Evolutionary conservation across 306 rosid genomes (phyloP).

Genomic region (Dryas alaskensis): DNA sequence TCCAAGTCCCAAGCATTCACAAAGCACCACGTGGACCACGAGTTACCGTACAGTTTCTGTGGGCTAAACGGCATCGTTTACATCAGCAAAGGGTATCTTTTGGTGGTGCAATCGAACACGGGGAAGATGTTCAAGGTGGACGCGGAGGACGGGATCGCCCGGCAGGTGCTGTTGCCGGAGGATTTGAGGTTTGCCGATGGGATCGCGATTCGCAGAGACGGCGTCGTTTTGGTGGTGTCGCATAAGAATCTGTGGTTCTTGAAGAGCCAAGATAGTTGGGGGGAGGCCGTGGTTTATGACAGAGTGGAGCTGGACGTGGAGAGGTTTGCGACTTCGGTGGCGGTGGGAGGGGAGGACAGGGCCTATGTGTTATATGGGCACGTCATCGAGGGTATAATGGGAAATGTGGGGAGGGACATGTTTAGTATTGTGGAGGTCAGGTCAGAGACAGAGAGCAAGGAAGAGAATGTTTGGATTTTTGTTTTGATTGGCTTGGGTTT

Average conservation of each 20-base stretch:
- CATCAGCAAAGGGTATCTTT: constrained; percentile 62
- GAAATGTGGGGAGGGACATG: constrained; percentile 41
- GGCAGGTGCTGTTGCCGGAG: constrained; percentile 42
- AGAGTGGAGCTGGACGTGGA: constrained; percentile 53
- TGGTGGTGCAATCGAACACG: constrained; percentile 78
- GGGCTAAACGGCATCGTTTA: constrained; percentile 77
- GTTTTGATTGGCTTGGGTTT: constrained; percentile 65
- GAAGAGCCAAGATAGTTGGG: constrained; percentile 69
- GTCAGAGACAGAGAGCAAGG: constrained; percentile 46
- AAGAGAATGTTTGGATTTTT: constrained; percentile 56
- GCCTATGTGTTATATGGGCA: constrained; percentile 63
- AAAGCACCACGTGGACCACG: constrained; percentile 35
- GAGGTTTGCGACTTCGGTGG: constrained; percentile 58
- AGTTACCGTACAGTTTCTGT: constrained; percentile 29
- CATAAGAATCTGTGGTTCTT: constrained; percentile 49
- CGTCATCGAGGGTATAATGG: constrained; percentile 45
- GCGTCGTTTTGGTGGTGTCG: constrained; percentile 74
- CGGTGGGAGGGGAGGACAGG: constrained; percentile 43
- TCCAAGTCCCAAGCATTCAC: constrained; percentile 55
- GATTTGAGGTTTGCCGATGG: constrained; percentile 56
- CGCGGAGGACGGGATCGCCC: constrained; percentile 54
- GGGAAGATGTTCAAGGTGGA: constrained; percentile 78
- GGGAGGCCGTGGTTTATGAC: constrained; percentile 55
- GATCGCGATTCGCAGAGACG: constrained; percentile 51
- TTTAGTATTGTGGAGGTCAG: constrained; percentile 60